phyloP scores from a whole-genome alignment of 768 basidiomycete species.

The Xerocomellus amylosporus region DNA sequence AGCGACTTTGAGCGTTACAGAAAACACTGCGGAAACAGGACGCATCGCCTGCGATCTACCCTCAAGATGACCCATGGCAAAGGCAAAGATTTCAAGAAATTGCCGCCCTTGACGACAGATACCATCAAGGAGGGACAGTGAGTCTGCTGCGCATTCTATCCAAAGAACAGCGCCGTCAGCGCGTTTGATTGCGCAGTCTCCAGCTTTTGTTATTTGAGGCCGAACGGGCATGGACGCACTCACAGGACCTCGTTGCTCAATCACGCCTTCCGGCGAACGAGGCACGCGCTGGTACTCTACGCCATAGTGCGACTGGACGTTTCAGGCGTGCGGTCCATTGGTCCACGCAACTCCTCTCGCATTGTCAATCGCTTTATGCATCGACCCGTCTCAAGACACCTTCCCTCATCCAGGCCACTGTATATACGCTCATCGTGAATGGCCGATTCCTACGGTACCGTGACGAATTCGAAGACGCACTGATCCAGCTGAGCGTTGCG shows the following conservation, averaged over 20 bases:
- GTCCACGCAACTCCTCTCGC: slow-evolving; percentile 73
- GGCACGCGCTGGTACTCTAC: slow-evolving; percentile 52
- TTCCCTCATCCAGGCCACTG: slow-evolving; percentile 63
- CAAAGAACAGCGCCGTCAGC: slow-evolving; percentile 8
- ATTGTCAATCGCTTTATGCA: slow-evolving; percentile 62
- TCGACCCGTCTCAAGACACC: slow-evolving; percentile 52
- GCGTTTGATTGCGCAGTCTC: slow-evolving; percentile 44
- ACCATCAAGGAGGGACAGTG: slow-evolving; percentile 83
- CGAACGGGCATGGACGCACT: slow-evolving; percentile 89
- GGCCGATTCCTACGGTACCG: slow-evolving; percentile 81
- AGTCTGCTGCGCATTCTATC: slow-evolving; percentile 29
- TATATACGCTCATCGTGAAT: slow-evolving; percentile 77
- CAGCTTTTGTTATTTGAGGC: slow-evolving; percentile 86
- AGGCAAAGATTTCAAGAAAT: slow-evolving; percentile 86
- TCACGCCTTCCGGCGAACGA: slow-evolving; percentile 52
- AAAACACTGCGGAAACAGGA: slow-evolving; percentile 89
- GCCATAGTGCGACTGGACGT: slow-evolving; percentile 74
- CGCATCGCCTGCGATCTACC: slow-evolving; percentile 80
- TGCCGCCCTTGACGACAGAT: slow-evolving; percentile 64
- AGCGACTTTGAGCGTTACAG: slow-evolving; percentile 89
- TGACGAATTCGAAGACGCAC: slow-evolving; percentile 70
- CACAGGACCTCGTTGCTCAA: slow-evolving; percentile 68
- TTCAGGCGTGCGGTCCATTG: slow-evolving; percentile 78
- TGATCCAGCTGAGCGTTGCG: slow-evolving; percentile 79
- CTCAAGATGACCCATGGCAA: slow-evolving; percentile 87